Evolutionary conservation across 257 asterid genomes (phyloP).

Genomic region (Lycium barbarum): DNA sequence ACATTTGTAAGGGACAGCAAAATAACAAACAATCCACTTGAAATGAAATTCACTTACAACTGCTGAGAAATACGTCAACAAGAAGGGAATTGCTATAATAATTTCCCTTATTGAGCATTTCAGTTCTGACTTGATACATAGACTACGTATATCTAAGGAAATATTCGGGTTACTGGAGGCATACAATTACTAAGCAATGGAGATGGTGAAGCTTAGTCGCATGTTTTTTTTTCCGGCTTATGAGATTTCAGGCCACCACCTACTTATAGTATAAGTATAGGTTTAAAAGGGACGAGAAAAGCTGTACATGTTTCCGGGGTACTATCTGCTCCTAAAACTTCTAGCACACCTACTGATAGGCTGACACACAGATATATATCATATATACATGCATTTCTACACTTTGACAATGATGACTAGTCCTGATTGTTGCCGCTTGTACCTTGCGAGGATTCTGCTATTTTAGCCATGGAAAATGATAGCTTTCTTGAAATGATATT

Average conservation of each 20-base stretch:
- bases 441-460: conserved; percentile 16
- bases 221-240: background rate
- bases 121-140: background rate
- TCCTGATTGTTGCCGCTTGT: background rate
- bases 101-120: background rate
- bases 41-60: conserved; percentile 21
- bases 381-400: conserved; percentile 27
- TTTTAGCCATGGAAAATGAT: background rate
- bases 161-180: background rate
- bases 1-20: background rate
- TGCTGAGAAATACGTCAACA: conserved; percentile 9
- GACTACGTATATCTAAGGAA: conserved; percentile 11
- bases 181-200: conserved; percentile 16
- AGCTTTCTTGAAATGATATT: background rate
- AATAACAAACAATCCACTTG: conserved; percentile 14
- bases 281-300: background rate
- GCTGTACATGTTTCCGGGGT: conserved; percentile 14
- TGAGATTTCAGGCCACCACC: conserved; percentile 26
- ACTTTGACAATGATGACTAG: background rate
- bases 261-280: conserved; percentile 18
- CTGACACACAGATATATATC: background rate
- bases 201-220: background rate
- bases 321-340: conserved; percentile 10
- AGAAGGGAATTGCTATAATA: conserved; percentile 12
- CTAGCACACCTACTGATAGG: background rate